Conservation (phyloP, 2,329 filamentous ascomycete genomes). For the Tricladium varicosporioides region DNA sequence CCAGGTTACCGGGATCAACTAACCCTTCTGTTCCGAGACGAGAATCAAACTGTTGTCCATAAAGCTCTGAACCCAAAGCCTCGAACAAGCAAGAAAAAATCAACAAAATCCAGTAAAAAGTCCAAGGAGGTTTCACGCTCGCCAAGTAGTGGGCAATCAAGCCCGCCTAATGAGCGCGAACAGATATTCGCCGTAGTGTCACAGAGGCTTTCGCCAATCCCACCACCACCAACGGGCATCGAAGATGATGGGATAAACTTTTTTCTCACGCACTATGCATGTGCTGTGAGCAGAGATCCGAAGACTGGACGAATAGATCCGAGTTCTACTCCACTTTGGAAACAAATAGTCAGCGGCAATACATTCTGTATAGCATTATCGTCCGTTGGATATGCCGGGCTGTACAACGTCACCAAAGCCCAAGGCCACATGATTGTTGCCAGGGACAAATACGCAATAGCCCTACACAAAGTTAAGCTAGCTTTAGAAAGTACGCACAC, state of each 20-base stretch:
- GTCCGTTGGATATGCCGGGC: constrained; percentile 50
- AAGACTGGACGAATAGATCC: constrained; percentile 1
- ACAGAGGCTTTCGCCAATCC: background rate
- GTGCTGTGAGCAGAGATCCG: constrained; percentile 1
- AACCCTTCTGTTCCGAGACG: constrained; percentile 55
- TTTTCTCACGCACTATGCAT: constrained; percentile 26
- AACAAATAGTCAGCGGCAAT: constrained; percentile 35
- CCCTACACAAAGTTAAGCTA: constrained; percentile 46
- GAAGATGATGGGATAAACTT: constrained; percentile 23
- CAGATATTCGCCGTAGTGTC: no score
- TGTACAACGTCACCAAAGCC: constrained; percentile 40
- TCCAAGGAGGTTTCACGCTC: background rate
- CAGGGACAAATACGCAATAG: constrained; percentile 48
- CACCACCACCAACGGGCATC: background rate
- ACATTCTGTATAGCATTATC: constrained; percentile 49
- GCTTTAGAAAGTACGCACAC: constrained; percentile 43
- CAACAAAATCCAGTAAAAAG: background rate
- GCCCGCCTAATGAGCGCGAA: background rate
- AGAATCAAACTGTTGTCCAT: constrained; percentile 53
- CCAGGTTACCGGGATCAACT: constrained; percentile 54
- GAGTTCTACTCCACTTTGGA: constrained; percentile 26
- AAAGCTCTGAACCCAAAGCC: constrained; percentile 38
- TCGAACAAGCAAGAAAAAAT: background rate
- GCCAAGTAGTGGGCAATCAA: background rate
- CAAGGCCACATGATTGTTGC: constrained; percentile 45